phyloP scores from a whole-genome alignment of 2,329 filamentous ascomycete species.

The Phialophora macrospora region DNA sequence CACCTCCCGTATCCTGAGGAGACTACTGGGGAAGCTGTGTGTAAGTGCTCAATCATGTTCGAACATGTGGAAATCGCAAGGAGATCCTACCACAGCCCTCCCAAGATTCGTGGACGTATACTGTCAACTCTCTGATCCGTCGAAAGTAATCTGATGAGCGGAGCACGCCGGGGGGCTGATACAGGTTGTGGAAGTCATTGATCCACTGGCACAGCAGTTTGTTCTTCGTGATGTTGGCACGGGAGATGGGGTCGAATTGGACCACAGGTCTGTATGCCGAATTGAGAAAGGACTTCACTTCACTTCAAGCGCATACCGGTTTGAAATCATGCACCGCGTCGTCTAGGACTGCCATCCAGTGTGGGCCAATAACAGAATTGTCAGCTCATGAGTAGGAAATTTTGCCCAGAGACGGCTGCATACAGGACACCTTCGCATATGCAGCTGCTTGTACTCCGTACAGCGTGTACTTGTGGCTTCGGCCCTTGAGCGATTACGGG shows the following conservation, averaged over 20 bases:
- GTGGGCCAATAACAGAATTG: neutral
- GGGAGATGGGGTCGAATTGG: neutral
- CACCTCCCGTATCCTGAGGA: constrained; percentile 3
- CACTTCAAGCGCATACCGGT: neutral
- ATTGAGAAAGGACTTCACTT: neutral
- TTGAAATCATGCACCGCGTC: neutral
- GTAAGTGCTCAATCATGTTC: neutral
- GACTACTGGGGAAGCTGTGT: neutral
- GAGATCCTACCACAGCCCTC: neutral
- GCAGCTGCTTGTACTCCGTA: constrained; percentile 1
- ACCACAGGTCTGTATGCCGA: neutral
- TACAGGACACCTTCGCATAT: neutral
- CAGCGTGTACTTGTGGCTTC: neutral
- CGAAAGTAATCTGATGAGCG: neutral
- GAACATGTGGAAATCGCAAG: neutral
- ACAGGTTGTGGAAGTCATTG: neutral
- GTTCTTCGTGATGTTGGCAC: neutral
- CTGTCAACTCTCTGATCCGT: neutral
- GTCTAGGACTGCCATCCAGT: neutral
- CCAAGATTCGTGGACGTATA: neutral
- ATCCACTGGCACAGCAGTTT: neutral
- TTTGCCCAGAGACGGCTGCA: constrained; percentile 3
- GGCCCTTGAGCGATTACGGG: constrained; percentile 2
- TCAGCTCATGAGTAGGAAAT: constrained; percentile 12
- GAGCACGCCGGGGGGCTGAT: neutral